phyloP scores from a whole-genome alignment of 257 asterid species.

The Plantago elongata region DNA sequence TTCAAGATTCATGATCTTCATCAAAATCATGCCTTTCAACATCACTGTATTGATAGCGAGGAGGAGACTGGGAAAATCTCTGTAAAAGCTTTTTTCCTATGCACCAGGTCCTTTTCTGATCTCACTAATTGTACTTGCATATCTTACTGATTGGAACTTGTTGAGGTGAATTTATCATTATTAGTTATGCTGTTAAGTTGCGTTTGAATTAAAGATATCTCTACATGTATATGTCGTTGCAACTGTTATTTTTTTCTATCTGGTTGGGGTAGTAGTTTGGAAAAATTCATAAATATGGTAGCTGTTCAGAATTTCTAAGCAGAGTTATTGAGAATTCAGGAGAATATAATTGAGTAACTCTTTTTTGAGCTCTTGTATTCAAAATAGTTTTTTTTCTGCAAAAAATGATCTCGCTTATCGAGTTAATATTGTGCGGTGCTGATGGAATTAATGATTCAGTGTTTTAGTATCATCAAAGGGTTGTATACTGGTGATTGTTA shows the following conservation, averaged over 20 bases:
- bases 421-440: too few relatives aligned
- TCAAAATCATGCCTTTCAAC: slow-evolving; percentile 24
- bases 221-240: too few relatives aligned
- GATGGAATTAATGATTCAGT: too few relatives aligned
- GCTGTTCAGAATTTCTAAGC: not conserved
- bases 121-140: slow-evolving; percentile 7
- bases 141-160: too few relatives aligned
- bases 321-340: not conserved
- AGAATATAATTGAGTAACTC: not conserved
- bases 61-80: slow-evolving; percentile 62
- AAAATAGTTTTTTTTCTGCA: not conserved
- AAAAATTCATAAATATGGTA: not conserved
- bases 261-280: too few relatives aligned
- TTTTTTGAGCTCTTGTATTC: not conserved
- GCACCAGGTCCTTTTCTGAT: slow-evolving; percentile 58
- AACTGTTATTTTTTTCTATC: too few relatives aligned
- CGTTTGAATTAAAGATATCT: too few relatives aligned
- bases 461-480: too few relatives aligned
- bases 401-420: not conserved
- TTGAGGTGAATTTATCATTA: not conserved
- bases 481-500: too few relatives aligned
- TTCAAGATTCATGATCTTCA: slow-evolving; percentile 30
- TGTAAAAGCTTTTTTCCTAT: slow-evolving; percentile 72
- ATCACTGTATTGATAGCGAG: slow-evolving; percentile 34
- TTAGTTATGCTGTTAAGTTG: too few relatives aligned